Evolutionary conservation across 2,329 filamentous ascomycete species (phyloP).

Genomic region (Colletotrichum sp.): DNA sequence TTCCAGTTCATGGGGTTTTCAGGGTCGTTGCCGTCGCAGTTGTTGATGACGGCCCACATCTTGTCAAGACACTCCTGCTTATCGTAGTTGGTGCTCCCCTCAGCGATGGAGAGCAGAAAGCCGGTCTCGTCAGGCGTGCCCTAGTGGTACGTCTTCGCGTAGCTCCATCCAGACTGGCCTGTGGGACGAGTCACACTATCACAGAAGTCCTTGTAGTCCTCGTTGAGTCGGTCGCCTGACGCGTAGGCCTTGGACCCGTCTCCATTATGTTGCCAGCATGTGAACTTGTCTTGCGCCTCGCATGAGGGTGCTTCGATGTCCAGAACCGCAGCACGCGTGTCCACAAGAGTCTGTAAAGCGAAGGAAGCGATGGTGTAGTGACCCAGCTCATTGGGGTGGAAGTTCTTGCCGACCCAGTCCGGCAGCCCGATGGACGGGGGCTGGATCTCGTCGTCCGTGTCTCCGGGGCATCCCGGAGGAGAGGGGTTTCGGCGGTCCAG

Average conservation of each 20-base stretch:
- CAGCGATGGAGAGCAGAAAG: conserved; percentile 14
- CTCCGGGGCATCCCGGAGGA: conserved; percentile 30
- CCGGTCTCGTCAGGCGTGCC: not conserved
- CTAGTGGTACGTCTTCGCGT: not conserved
- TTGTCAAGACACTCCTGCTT: conserved; percentile 25
- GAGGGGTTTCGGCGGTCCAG: conserved; percentile 28
- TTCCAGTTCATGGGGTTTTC: conserved; percentile 36
- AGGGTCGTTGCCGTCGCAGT: conserved; percentile 29
- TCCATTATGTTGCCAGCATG: conserved; percentile 27
- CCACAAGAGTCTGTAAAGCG: conserved; percentile 18
- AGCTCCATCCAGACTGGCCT: conserved; percentile 16
- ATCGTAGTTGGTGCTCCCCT: conserved; percentile 13
- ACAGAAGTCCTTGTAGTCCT: conserved; percentile 33
- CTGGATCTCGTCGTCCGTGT: not conserved
- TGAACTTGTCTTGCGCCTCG: conserved; percentile 24
- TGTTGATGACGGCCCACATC: conserved; percentile 28
- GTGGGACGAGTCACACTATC: conserved; percentile 20
- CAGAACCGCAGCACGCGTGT: not conserved
- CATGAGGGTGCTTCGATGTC: not conserved
- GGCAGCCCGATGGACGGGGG: conserved; percentile 31
- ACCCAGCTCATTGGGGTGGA: conserved; percentile 36
- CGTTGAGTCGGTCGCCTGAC: conserved; percentile 23
- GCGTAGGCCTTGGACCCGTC: conserved; percentile 27
- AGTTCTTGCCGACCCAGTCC: conserved; percentile 31
- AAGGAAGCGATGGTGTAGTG: conserved; percentile 32